phyloP scores from a whole-genome alignment of 1,284 basidiomycete genomes.

The Moesziomyces antarcticus region DNA sequence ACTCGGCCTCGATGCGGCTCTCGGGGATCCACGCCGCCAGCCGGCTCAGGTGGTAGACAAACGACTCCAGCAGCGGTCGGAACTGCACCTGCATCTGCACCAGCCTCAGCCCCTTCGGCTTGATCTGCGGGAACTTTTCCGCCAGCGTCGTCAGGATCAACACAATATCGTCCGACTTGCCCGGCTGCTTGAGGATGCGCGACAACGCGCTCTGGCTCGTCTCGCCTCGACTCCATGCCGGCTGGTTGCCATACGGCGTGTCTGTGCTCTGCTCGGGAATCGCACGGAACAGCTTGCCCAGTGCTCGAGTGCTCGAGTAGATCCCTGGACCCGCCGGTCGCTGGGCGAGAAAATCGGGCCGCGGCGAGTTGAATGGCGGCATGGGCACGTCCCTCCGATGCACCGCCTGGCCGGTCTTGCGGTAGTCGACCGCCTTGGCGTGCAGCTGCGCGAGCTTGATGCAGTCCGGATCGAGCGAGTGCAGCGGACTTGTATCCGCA shows the following conservation, averaged over 20 bases:
- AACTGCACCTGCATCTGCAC: slow-evolving; percentile 20
- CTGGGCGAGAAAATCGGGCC: slow-evolving; percentile 32
- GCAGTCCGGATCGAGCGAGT: slow-evolving; percentile 75
- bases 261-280: slow-evolving; percentile 32
- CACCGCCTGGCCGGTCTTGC: slow-evolving; percentile 49
- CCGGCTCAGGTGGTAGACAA: slow-evolving; percentile 30
- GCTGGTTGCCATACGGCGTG: slow-evolving; percentile 17
- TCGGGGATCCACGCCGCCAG: slow-evolving; percentile 41
- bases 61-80: slow-evolving; percentile 22
- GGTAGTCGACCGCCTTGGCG: slow-evolving; percentile 72
- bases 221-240: slow-evolving; percentile 7
- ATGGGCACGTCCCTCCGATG: slow-evolving; percentile 30
- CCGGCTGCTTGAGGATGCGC: slow-evolving; percentile 19
- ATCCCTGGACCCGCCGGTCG: slow-evolving; percentile 13
- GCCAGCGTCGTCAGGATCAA: slow-evolving; percentile 13
- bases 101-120: slow-evolving; percentile 13
- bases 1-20: slow-evolving; percentile 27
- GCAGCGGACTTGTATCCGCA: slow-evolving; percentile 74
- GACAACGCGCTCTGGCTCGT: slow-evolving; percentile 14
- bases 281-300: slow-evolving; percentile 26
- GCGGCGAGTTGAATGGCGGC: slow-evolving; percentile 7
- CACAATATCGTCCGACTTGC: slow-evolving; percentile 16
- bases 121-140: slow-evolving; percentile 14
- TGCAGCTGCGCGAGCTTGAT: slow-evolving; percentile 75
- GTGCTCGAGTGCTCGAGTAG: slow-evolving; percentile 22